Evolutionary conservation across 2,329 filamentous ascomycete genomes (phyloP).

Genomic region (Alternaria hordeiaustralica): DNA sequence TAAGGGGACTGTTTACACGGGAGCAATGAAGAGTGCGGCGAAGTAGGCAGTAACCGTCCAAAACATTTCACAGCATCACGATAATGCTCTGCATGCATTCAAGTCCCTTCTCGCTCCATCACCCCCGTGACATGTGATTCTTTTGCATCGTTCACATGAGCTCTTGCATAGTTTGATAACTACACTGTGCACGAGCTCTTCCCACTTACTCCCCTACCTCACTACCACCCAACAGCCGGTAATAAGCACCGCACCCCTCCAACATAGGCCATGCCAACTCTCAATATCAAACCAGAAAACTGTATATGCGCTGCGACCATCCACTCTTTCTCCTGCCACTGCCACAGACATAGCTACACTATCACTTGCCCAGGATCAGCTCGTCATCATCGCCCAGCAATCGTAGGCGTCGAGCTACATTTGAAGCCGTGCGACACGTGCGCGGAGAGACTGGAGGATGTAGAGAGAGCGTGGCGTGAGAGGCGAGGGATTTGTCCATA

Average conservation of each 20-base stretch:
- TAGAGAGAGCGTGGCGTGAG: background rate
- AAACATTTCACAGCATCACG: background rate
- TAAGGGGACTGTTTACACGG: background rate
- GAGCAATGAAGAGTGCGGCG: background rate
- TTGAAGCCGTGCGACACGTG: background rate
- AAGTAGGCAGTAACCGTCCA: background rate
- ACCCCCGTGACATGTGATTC: background rate
- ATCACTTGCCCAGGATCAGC: background rate
- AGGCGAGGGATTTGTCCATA: background rate
- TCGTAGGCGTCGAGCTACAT: background rate
- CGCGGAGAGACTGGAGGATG: background rate
- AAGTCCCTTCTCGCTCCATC: background rate
- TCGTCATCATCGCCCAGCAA: background rate
- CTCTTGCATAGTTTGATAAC: background rate
- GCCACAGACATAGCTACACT: background rate
- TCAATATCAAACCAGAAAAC: background rate
- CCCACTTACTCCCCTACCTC: background rate
- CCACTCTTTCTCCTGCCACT: constrained; percentile 1
- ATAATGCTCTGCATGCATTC: background rate
- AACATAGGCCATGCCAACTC: background rate
- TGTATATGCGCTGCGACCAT: background rate
- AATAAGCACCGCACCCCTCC: background rate
- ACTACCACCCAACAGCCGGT: background rate
- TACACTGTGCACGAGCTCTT: background rate
- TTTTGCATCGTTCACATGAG: background rate